Percentiles rank a stretch among this genome's conserved stretches.
Evolutionary conservation across 2,329 filamentous ascomycete genomes (phyloP).

Genomic region (Didymella segeticola): DNA sequence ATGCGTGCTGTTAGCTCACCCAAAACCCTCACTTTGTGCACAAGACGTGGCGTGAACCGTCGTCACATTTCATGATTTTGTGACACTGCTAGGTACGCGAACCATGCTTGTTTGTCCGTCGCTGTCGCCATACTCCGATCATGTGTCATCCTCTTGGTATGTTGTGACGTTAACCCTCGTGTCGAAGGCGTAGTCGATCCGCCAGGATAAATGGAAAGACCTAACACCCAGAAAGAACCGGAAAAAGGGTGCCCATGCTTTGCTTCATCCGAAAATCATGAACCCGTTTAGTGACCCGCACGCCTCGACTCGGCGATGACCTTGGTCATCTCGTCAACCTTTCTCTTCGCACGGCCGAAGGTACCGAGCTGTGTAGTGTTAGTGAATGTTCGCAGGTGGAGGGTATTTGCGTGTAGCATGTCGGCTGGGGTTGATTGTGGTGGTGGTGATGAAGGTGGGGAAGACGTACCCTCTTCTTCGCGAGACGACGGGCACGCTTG

Average conservation of each 20-base stretch:
- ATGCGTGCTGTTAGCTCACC: background rate
- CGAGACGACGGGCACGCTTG: constrained; percentile 98
- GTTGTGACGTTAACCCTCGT: constrained; percentile 27
- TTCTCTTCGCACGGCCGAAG: constrained; percentile 97
- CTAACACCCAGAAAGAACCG: constrained; percentile 46
- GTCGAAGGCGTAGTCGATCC: constrained; percentile 40
- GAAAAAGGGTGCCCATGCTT: constrained; percentile 39
- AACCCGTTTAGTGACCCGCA: constrained; percentile 66
- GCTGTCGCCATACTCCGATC: constrained; percentile 45
- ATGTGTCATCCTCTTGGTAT: constrained; percentile 41
- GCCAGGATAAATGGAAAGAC: constrained; percentile 38
- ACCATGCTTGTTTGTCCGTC: constrained; percentile 35
- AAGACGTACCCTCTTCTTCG: constrained; percentile 91
- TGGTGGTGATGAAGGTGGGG: constrained; percentile 5
- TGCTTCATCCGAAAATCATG: constrained; percentile 35
- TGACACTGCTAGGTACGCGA: constrained; percentile 46
- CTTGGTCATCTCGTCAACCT: constrained; percentile 98
- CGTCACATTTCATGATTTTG: constrained; percentile 47
- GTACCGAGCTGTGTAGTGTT: constrained; percentile 78
- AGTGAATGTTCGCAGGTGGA: constrained; percentile 27
- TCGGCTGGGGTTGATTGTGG: constrained; percentile 4
- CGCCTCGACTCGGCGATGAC: constrained; percentile 96
- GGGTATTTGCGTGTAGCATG: background rate
- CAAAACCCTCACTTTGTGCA: constrained; percentile 9
- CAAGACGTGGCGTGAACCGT: constrained; percentile 43